Base-by-base conservation (phyloP, 176 grass and related monocot genomes). In the Oryza longistaminata region DNA sequence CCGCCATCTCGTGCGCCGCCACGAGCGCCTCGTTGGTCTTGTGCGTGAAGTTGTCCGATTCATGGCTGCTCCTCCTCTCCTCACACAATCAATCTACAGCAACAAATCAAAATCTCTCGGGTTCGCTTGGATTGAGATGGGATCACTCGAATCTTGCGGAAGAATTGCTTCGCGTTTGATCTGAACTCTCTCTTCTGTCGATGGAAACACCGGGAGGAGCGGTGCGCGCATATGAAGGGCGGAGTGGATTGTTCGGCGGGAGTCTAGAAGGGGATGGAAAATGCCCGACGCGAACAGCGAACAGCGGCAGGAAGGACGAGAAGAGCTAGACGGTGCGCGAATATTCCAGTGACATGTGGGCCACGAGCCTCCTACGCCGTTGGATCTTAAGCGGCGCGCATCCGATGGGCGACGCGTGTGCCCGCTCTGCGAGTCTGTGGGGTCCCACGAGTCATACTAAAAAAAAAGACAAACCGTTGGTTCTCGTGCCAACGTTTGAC, bases 1-100 rank as follows among this genome's bases (percentile, higher is more conserved):
- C 73, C 17, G 88, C 95, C 34, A 82, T 70, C 91, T 98, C 93
- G 82, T 95, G 93, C 78, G 95, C 92, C 50, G 90, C 86, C 44
- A 91, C 88, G 21, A 98, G 75, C 42, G 95, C 93, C 89, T 98
- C 95, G 74, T 95, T 95, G 14, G 93, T 95, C 91, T 98, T 98
- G 91, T 98, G 93, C 8, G 95, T 98, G 87, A 98, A 98, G 87
- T 93, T 98, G 85, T 95, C 93, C 0, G 93, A 83, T 98, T 93
- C 95, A 98, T 98, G 75, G 81, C 71, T 72, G 60, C 66, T 45
- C 3, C 75, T 33, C 48, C 17, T 13, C 75, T 33, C 58, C 17
- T 35, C 74, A 42, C 53, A 58, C 53, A 21, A 58, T 58, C 17
- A 40, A 8, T 40, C 53, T 21, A 58, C 19, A 58, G 53, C 55